Base-by-base conservation (phyloP, 257 asterid genomes). In the Nemophila menziesii region DNA sequence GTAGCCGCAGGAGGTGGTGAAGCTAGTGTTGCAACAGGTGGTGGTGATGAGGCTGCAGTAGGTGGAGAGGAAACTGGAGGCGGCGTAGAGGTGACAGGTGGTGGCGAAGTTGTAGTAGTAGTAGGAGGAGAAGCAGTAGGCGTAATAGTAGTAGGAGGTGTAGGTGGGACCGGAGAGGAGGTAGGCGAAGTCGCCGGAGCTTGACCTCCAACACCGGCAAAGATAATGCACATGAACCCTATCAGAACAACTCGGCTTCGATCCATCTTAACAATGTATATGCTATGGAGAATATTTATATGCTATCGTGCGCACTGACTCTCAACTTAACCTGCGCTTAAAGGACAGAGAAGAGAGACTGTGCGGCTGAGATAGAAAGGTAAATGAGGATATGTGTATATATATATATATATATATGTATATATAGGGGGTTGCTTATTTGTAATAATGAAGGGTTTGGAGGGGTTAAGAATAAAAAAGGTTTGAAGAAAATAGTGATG, bases 171-270 rank as follows among this genome's bases (percentile, higher is more conserved):
- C 7, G 69, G 79, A 4, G 73, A 44, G 3, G 85, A 1, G 0
- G 65, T 50, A 0, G 93, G 90, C 3, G 90, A 55, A 43, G 43
- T 40, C 1, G 86, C 55, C 45, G 95, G 93, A 37, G 80, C 52
- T 56, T 84, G 95, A 1, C 64, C 95, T 0, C 36, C 44, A 42
- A 75, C 95, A 23, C 68, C 74, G 59, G 87, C 74, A 42, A 65
- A 38, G 55, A 47, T 41, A 47, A 80, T 45, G 82, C 82, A 77
- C 63, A 84, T 48, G 37, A 75, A 29, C 4, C 74, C 90, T 4
- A 57, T 27, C 51, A 59, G 41, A n/a, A 66, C 12, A n/a, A 44
- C 55, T 1, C 48, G 39, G 17, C 17, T 68, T 9, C 16, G 55
- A 60, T 72, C 81, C 93, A 85, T 78, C 40, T 10, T 14, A 10